Percentiles rank a stretch among this genome's conserved stretches.
Conservation (phyloP, 2,329 filamentous ascomycete genomes). For the Arthroderma sp. region DNA sequence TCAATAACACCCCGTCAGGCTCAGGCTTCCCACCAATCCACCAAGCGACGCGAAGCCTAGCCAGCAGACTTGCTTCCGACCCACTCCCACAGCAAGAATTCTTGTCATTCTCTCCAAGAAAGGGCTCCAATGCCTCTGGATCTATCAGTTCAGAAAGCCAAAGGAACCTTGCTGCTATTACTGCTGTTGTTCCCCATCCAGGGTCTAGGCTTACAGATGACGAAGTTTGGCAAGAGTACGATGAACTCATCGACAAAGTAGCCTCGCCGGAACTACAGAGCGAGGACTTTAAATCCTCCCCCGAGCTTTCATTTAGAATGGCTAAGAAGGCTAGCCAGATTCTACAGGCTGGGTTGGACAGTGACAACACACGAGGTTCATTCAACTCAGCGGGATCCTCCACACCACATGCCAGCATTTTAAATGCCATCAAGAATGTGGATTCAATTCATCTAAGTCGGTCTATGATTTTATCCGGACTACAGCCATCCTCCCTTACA, state of each 20-base stretch:
- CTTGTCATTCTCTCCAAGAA: conserved; percentile 57
- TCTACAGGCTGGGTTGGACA: conserved; percentile 25
- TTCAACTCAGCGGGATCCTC: no score
- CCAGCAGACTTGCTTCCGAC: not conserved
- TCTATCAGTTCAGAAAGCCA: conserved; percentile 52
- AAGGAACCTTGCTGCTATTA: conserved; percentile 48
- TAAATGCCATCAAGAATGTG: conserved; percentile 8
- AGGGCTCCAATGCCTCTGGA: conserved; percentile 54
- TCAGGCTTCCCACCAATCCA: not conserved
- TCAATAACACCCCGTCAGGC: conserved; percentile 11
- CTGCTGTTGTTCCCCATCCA: conserved; percentile 51
- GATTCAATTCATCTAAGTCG: conserved; percentile 34
- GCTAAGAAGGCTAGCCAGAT: conserved; percentile 27
- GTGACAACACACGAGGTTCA: not conserved
- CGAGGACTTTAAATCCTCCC: conserved; percentile 14
- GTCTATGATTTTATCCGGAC: conserved; percentile 38
- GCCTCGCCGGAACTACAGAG: conserved; percentile 34
- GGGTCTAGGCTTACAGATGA: conserved; percentile 58
- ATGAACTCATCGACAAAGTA: conserved; percentile 69
- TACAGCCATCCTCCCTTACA: conserved; percentile 36
- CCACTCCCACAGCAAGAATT: conserved; percentile 43
- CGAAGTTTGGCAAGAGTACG: conserved; percentile 88
- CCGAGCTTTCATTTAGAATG: conserved; percentile 21
- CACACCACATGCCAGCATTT: no score
- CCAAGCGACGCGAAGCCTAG: not conserved